These are phyloP conservation scores for Sugiyamaella smithiae DNA, from an alignment of 805 yeast genomes.

Conservation along the genomic window DNA sequence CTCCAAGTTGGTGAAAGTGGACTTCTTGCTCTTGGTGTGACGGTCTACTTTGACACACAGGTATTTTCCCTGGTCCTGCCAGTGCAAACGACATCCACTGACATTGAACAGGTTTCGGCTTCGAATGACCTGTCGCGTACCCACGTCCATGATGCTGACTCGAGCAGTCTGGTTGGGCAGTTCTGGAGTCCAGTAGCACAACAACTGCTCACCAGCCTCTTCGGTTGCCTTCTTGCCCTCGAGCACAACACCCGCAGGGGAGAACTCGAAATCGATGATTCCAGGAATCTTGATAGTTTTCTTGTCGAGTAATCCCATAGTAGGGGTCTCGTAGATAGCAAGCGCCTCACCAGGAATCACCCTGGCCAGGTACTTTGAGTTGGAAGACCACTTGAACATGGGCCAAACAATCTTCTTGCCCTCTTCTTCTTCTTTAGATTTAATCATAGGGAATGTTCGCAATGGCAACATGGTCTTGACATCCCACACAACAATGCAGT, in stretches of 20 bases:
- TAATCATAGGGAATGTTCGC: constrained; percentile 80
- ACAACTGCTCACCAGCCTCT: constrained; percentile 55
- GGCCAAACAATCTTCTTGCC: constrained; percentile 84
- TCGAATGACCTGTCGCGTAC: constrained; percentile 78
- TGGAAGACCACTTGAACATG: constrained; percentile 89
- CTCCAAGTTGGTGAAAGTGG: constrained; percentile 86
- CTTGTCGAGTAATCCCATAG: constrained; percentile 80
- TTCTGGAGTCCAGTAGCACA: constrained; percentile 98
- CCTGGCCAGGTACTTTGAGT: constrained; percentile 92
- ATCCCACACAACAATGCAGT: constrained; percentile 92
- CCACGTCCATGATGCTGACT: constrained; percentile 85
- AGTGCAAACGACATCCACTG: constrained; percentile 80
- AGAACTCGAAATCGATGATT: constrained; percentile 88
- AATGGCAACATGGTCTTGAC: constrained; percentile 75
- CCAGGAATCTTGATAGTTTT: constrained; percentile 81
- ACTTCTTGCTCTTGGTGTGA: constrained; percentile 93
- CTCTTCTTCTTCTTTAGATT: constrained; percentile 29
- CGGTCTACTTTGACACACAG: constrained; percentile 95
- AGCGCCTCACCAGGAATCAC: constrained; percentile 84
- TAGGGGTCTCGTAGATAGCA: constrained; percentile 79
- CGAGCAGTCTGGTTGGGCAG: constrained; percentile 88
- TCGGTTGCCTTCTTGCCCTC: constrained; percentile 47
- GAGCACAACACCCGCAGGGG: constrained; percentile 80
- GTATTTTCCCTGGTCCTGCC: constrained; percentile 86
- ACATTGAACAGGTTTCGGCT: constrained; percentile 94